Evolutionary conservation across 371 early-diverging fungal genomes (phyloP), one percentile per base, ranked within the genome.

Genomic region (Umbelopsis sp.): DNA sequence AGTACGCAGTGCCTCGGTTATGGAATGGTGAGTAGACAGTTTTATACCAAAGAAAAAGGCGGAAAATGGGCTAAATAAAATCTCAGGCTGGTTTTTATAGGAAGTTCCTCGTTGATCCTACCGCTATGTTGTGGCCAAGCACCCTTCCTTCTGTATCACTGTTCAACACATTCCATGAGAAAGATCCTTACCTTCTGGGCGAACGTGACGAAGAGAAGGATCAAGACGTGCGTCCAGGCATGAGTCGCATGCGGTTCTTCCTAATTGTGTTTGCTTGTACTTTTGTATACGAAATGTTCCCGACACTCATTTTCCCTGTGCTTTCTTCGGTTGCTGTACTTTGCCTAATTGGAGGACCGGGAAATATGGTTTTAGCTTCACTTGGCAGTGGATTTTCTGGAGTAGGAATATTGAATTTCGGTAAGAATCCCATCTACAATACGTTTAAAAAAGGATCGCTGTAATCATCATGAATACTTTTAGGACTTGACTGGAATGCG

Each of bases 51-150:
- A 16, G 57, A 16, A 3, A 48, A 16, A 16, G 4, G 7, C 18
- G 20, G 48, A 10, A 6, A 16, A 16, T 48, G 18, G 22, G 6
- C 22, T 20, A 52, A 52, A 25, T 14, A 12, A 25, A 8, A 20
- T 29, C 52, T 57, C 29, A 57, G 73, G 84, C 90, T 9, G 98
- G 97, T n/a, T 79, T 94, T 24, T 80, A 88, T 20, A 88, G 95
- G 24, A 79, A 83, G 7, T 93, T 90, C 77, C 80, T 96, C 14
- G 94, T 97, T 12, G 84, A 89, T 46, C 96, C 96, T 12, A 78
- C 90, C 2, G 79, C 82, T 32, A 95, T 97, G 94, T 81, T 94
- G 44, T 97, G 97, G 96, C 96, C 96, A 10, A 79, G 84, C 16
- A 86, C 83, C 24, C 80, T 97, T 41, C 87, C 94, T 50, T 86